A percentile compares a stretch with the other conserved stretches of the same genome.
These are phyloP conservation scores for Cornus suecica DNA, from an alignment of 148 eudicot genomes.

Conservation along the genomic window DNA sequence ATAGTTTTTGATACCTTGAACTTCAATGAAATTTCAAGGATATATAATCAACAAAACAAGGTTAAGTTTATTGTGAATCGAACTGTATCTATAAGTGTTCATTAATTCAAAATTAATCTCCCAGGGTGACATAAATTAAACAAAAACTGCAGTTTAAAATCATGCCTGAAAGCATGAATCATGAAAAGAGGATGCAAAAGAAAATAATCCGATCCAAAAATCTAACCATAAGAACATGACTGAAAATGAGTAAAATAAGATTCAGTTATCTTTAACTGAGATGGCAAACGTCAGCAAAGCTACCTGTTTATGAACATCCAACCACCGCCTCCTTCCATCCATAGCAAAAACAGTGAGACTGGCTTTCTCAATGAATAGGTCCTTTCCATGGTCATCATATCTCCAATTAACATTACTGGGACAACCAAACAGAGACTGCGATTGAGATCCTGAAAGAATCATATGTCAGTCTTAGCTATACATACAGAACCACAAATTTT, in stretches of 20 bases:
- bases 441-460: slow-evolving; percentile 47
- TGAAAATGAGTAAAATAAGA: neutral
- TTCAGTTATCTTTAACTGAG: neutral
- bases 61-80: no score
- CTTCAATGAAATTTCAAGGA: neutral
- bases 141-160: neutral
- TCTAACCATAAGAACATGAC: slow-evolving; percentile 6
- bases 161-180: neutral
- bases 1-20: neutral
- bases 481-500: no score
- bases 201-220: slow-evolving; percentile 1
- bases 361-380: slow-evolving; percentile 70
- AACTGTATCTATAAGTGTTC: no score
- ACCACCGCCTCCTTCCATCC: slow-evolving; percentile 98
- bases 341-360: slow-evolving; percentile 85
- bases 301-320: slow-evolving; percentile 95
- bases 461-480: no score
- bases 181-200: neutral
- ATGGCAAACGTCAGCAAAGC: slow-evolving; percentile 26
- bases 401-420: slow-evolving; percentile 68
- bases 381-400: slow-evolving; percentile 78
- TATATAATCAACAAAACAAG: neutral
- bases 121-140: neutral
- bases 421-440: slow-evolving; percentile 42
- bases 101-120: no score